phyloP scores from a whole-genome alignment of 768 basidiomycete species.

The Podaxis pistillaris region DNA sequence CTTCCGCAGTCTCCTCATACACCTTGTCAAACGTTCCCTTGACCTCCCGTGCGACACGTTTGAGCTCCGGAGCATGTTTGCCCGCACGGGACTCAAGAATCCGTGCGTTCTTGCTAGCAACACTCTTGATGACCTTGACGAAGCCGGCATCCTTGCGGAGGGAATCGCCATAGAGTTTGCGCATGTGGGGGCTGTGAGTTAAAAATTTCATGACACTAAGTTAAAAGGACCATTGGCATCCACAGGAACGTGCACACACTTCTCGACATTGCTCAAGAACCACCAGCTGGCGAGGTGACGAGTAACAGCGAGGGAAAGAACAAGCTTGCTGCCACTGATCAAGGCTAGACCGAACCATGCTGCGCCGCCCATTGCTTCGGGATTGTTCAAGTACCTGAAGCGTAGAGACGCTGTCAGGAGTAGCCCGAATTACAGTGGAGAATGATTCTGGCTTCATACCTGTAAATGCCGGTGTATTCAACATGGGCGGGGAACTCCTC shows the following conservation, averaged over 20 bases:
- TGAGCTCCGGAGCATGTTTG: constrained; percentile 81
- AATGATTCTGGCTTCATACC: constrained; percentile 39
- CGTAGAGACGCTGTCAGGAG: neutral
- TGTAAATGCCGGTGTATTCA: constrained; percentile 96
- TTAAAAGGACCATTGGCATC: constrained; percentile 4
- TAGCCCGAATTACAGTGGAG: neutral
- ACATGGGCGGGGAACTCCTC: constrained; percentile 88
- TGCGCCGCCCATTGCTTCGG: constrained; percentile 93
- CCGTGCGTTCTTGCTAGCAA: constrained; percentile 80
- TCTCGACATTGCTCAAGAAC: constrained; percentile 91
- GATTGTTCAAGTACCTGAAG: constrained; percentile 85
- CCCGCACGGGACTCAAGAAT: constrained; percentile 74
- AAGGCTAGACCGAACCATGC: constrained; percentile 92
- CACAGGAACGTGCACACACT: constrained; percentile 50
- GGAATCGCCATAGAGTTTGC: constrained; percentile 89
- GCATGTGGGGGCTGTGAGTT: constrained; percentile 89
- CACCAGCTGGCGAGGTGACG: constrained; percentile 91
- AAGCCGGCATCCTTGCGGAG: constrained; percentile 96
- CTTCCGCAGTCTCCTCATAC: constrained; percentile 90
- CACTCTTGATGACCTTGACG: constrained; percentile 95
- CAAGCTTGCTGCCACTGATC: constrained; percentile 91
- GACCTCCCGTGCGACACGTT: constrained; percentile 80
- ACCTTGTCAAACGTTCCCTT: constrained; percentile 95
- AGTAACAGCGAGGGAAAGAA: constrained; percentile 79
- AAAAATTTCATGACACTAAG: neutral